A percentile compares a stretch with the other conserved stretches of the same genome.
Evolutionary conservation across 148 eudicot species (phyloP).

Genomic region (Vaccinium macrocarpon): DNA sequence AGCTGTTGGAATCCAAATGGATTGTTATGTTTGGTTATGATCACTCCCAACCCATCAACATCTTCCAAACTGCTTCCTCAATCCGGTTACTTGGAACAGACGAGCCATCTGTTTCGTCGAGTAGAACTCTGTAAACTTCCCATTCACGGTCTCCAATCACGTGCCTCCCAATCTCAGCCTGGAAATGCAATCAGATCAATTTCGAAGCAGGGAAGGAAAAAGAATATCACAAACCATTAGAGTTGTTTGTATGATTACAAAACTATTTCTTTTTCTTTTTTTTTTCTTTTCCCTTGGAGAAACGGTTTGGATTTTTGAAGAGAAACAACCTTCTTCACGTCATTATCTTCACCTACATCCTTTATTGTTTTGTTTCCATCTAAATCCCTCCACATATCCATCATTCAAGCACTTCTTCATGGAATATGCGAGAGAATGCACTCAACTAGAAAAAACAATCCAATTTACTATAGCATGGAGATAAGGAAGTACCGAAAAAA

Average conservation of each 20-base stretch:
- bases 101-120: constrained; percentile 42
- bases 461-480: background rate
- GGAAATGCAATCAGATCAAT: constrained; percentile 13
- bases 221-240: background rate
- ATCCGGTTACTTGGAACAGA: constrained; percentile 29
- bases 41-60: constrained; percentile 62
- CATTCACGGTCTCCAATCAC: constrained; percentile 51
- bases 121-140: constrained; percentile 51
- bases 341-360: background rate
- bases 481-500: constrained; percentile 41
- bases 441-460: background rate
- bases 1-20: background rate
- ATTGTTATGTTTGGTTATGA: background rate
- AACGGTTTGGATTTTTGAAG: too few species aligned
- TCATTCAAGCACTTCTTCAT: background rate
- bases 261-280: too few species aligned
- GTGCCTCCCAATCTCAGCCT: constrained; percentile 56
- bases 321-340: background rate
- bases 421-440: background rate
- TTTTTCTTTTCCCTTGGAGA: too few species aligned
- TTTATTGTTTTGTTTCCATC: background rate
- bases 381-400: background rate
- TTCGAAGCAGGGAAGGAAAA: background rate
- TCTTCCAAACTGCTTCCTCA: constrained; percentile 48
- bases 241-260: background rate